These are phyloP conservation scores for Mycena metata DNA, from an alignment of 768 basidiomycete genomes.

Conservation along the genomic window DNA sequence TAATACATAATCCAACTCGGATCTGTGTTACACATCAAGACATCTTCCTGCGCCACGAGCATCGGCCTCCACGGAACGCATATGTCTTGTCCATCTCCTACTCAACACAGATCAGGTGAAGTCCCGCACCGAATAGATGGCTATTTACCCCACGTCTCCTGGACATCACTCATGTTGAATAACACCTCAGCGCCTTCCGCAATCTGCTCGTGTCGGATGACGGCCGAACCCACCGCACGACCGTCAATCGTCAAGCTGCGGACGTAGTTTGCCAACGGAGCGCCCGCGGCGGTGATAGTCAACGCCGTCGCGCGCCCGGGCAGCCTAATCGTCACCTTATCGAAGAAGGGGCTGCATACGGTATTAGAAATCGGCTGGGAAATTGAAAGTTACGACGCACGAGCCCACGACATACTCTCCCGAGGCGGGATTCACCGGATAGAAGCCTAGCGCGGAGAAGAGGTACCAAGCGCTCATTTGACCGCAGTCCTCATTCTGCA, in stretches of 20 bases:
- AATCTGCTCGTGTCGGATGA: conserved; percentile 76
- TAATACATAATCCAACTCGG: background rate
- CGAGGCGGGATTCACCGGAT: conserved; percentile 86
- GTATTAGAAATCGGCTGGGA: background rate
- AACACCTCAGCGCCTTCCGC: conserved; percentile 65
- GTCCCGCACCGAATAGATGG: background rate
- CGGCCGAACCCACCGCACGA: conserved; percentile 52
- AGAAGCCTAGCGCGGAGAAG: conserved; percentile 86
- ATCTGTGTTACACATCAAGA: background rate
- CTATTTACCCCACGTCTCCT: conserved; percentile 56
- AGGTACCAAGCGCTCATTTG: conserved; percentile 94
- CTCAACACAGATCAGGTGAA: background rate
- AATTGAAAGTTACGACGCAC: background rate
- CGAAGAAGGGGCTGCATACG: conserved; percentile 60
- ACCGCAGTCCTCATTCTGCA: conserved; percentile 89
- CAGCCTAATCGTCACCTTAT: conserved; percentile 67
- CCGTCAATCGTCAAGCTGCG: conserved; percentile 72
- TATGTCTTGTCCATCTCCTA: background rate
- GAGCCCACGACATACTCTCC: conserved; percentile 79
- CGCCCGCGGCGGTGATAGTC: conserved; percentile 69
- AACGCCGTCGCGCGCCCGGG: conserved; percentile 58
- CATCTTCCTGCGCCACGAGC: conserved; percentile 1
- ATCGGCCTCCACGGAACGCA: conserved; percentile 9
- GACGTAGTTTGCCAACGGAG: conserved; percentile 71
- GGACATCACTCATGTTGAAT: conserved; percentile 74